These are phyloP conservation scores for Albizia julibrissin DNA, from an alignment of 306 rosid genomes.

Conservation along the genomic window DNA sequence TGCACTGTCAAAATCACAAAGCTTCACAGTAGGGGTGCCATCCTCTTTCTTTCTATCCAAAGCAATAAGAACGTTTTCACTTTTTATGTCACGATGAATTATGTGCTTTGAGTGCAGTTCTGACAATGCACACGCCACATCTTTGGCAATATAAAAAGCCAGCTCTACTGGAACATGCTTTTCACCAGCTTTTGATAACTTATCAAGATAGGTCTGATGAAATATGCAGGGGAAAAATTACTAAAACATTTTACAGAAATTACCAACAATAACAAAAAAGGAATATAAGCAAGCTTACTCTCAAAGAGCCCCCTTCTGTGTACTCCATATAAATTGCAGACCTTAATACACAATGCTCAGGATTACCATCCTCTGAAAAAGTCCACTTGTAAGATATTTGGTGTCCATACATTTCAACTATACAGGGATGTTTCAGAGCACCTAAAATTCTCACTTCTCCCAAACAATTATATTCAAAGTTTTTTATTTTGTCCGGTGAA, in stretches of 20 bases:
- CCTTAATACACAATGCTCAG: slow-evolving; percentile 59
- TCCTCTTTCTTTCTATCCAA: slow-evolving; percentile 66
- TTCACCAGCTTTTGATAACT: slow-evolving; percentile 71
- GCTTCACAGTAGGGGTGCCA: slow-evolving; percentile 84
- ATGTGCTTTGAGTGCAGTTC: slow-evolving; percentile 91
- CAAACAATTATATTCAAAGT: slow-evolving; percentile 75
- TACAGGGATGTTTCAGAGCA: slow-evolving; percentile 80
- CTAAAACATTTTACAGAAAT: not conserved
- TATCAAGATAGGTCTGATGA: slow-evolving; percentile 65
- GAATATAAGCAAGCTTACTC: slow-evolving; percentile 49
- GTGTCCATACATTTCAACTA: slow-evolving; percentile 94
- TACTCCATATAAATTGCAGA: slow-evolving; percentile 88
- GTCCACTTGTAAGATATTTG: slow-evolving; percentile 80
- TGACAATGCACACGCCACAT: slow-evolving; percentile 78
- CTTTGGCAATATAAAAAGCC: slow-evolving; percentile 71
- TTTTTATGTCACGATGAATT: slow-evolving; percentile 93
- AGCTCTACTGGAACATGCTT: slow-evolving; percentile 66
- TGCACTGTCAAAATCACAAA: slow-evolving; percentile 96
- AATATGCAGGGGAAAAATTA: slow-evolving; percentile 24
- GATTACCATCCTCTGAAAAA: slow-evolving; percentile 65
- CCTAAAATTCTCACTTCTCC: slow-evolving; percentile 95
- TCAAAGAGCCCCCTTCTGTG: slow-evolving; percentile 81
- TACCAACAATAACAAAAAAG: slow-evolving; percentile 13
- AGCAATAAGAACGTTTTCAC: slow-evolving; percentile 87
- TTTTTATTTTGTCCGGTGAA: slow-evolving; percentile 62